Base-by-base conservation (phyloP, 192 early-diverging fungal species). In the Coemansia furcata region DNA sequence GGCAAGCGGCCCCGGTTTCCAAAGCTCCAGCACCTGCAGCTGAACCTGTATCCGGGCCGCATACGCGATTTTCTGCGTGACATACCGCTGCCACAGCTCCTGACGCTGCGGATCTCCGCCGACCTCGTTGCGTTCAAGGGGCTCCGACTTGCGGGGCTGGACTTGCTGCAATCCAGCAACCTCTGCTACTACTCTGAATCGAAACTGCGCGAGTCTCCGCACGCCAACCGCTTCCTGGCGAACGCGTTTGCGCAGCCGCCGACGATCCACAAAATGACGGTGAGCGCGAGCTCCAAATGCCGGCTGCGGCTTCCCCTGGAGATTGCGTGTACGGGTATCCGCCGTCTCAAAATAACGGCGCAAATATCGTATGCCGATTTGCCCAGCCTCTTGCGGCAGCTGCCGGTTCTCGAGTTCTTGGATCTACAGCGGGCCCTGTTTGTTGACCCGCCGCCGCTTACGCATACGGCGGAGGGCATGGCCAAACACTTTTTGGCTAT, bases 61-160 rank as follows among this genome's bases (percentile, higher is more conserved):
- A 43, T 80, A 0, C 36, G 47, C 26, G 73, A 80, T 30, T 75
- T 80, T 52, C 73, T 80, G 7, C 60, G 60, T 35, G 42, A 66
- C 30, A 47, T 80, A 1, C 73, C 78, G 0, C 42, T 62, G 0
- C 69, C 8, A 9, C 73, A 80, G 63, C 58, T 80, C 8, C 43
- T 62, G 40, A 66, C 47, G 0, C 62, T 80, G 54, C 40, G 49
- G 3, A 69, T 80, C 15, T 65, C 78, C 12, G 78, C 69, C 38
- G 64, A 80, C 54, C 58, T 80, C 26, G 65, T 69, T 7, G 63
- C 60, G 5, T 80, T 62, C 59, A 80, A 80, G 69, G 73, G 73
- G 37, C 19, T 80, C 33, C 49, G 69, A 11, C 62, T 80, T 23
- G 6, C 14, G 9, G 69, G 47, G 2, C 52, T 80, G 23, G 65